These are phyloP conservation scores for Fonsecaea multimorphosa DNA, from an alignment of 2,329 filamentous ascomycete genomes.

Conservation along the genomic window DNA sequence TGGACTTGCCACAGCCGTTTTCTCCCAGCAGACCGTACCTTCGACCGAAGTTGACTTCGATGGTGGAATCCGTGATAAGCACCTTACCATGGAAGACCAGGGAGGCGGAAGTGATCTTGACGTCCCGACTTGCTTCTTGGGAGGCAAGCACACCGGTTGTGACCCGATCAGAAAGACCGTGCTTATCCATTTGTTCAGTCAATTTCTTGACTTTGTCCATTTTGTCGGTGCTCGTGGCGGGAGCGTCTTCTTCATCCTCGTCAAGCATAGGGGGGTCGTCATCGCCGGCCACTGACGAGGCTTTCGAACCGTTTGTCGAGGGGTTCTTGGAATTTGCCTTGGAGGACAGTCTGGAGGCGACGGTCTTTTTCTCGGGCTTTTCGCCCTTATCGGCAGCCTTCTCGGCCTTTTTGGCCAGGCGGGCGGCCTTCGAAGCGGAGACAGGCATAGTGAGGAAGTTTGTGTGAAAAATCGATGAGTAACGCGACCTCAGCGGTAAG, in stretches of 20 bases:
- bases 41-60: slow-evolving; percentile 91
- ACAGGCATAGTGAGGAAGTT: slow-evolving; percentile 59
- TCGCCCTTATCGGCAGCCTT: slow-evolving; percentile 53
- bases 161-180: slow-evolving; percentile 95
- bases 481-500: neutral
- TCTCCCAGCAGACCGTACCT: slow-evolving; percentile 95
- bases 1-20: slow-evolving; percentile 99
- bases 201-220: slow-evolving; percentile 83
- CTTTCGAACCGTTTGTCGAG: slow-evolving; percentile 55
- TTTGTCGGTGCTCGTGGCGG: slow-evolving; percentile 74
- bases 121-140: slow-evolving; percentile 82
- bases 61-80: slow-evolving; percentile 87
- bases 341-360: slow-evolving; percentile 72
- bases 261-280: slow-evolving; percentile 67
- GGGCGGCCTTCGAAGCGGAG: slow-evolving; percentile 71
- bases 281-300: slow-evolving; percentile 73
- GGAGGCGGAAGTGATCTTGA: slow-evolving; percentile 93
- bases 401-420: slow-evolving; percentile 72
- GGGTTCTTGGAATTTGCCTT: slow-evolving; percentile 68
- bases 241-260: slow-evolving; percentile 65
- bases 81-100: slow-evolving; percentile 98
- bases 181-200: slow-evolving; percentile 90
- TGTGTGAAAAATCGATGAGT: neutral
- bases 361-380: slow-evolving; percentile 60
- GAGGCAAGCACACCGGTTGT: slow-evolving; percentile 96